A percentile compares a stretch with the other conserved stretches of the same genome.
Conservation (phyloP, 306 rosid genomes). For the Sindora glabra region DNA sequence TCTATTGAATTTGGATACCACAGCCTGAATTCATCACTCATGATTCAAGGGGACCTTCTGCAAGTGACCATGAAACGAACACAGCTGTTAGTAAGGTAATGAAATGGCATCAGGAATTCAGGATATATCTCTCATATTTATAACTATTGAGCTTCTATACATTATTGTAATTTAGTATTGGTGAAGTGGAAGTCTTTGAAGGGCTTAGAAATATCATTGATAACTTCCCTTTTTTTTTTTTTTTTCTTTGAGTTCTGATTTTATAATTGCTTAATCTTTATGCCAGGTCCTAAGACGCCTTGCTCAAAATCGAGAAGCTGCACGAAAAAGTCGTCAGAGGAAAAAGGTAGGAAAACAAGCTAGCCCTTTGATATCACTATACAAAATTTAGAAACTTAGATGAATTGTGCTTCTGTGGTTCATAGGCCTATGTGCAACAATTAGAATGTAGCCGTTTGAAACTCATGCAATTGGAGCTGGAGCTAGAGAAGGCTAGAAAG, state of each 20-base stretch:
- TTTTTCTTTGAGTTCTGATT: not conserved
- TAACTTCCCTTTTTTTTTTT: too few relatives aligned
- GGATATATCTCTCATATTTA: not conserved
- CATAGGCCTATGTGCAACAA: conserved; percentile 85
- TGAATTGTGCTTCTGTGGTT: conserved; percentile 12
- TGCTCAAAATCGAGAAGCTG: conserved; percentile 94
- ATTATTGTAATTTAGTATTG: too few relatives aligned
- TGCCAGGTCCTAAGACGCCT: conserved; percentile 55
- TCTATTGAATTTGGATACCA: conserved; percentile 19
- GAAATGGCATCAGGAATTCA: conserved; percentile 6
- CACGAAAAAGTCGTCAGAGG: conserved; percentile 63
- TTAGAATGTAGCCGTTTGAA: conserved; percentile 80
- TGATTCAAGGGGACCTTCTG: conserved; percentile 39
- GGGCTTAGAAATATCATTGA: too few relatives aligned
- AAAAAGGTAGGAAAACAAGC: conserved; percentile 55
- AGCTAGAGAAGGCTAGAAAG: conserved; percentile 53
- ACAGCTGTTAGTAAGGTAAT: conserved; percentile 60
- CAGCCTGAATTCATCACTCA: conserved; percentile 50
- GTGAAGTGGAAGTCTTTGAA: too few relatives aligned
- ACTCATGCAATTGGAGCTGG: conserved; percentile 68
- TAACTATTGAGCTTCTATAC: not conserved
- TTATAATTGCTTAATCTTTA: conserved; percentile 6
- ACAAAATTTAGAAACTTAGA: too few relatives aligned
- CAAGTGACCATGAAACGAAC: conserved; percentile 45
- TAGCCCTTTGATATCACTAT: too few relatives aligned